A percentile compares a stretch with the other conserved stretches of the same genome.
Evolutionary conservation across 2,329 filamentous ascomycete genomes (phyloP).

Genomic region (Ampelomyces quisqualis): DNA sequence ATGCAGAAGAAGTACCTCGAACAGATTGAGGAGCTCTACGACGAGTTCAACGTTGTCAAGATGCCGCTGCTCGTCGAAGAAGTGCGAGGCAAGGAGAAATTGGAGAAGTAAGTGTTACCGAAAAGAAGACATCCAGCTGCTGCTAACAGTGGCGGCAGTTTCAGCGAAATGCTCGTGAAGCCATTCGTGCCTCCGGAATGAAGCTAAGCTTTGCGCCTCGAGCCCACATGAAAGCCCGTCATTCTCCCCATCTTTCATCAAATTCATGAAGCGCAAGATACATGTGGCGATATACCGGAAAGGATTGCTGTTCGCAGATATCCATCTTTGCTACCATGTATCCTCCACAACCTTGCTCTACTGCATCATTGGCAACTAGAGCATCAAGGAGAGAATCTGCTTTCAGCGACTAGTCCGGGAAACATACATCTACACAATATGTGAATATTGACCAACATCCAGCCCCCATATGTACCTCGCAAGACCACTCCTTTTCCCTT

Average conservation of each 20-base stretch:
- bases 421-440: background rate
- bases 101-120: slow-evolving; percentile 64
- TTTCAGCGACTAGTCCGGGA: background rate
- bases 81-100: slow-evolving; percentile 88
- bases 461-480: background rate
- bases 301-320: no score
- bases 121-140: background rate
- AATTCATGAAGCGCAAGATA: background rate
- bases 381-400: background rate
- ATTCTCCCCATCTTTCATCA: background rate
- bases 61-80: slow-evolving; percentile 97
- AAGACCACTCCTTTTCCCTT: slow-evolving; percentile 15
- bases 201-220: no score
- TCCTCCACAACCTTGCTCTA: background rate
- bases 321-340: no score
- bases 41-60: slow-evolving; percentile 98
- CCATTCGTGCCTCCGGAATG: slow-evolving; percentile 68
- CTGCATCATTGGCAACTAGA: background rate
- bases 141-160: slow-evolving; percentile 47
- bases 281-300: background rate
- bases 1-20: slow-evolving; percentile 99
- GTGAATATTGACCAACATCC: background rate
- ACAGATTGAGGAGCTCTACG: slow-evolving; percentile 97
- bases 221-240: no score
- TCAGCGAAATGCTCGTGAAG: slow-evolving; percentile 78